Base-by-base conservation (phyloP, 495 filamentous ascomycete genomes). In the Trichoderma asperelloides region DNA sequence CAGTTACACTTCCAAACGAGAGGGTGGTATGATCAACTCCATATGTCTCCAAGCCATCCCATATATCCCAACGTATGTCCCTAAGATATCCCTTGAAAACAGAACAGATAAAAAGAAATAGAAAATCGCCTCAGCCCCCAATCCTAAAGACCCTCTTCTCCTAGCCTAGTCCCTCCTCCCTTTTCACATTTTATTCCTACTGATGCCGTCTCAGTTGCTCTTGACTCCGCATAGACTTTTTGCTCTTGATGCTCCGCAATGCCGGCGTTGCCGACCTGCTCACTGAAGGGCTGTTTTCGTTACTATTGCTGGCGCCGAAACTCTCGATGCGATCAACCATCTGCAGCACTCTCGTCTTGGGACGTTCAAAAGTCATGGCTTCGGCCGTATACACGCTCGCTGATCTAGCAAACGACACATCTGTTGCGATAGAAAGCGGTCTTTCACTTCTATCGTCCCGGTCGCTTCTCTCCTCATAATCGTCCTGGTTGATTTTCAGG, bases 281-380 rank as follows among this genome's bases (percentile, higher is more conserved):
- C 16, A 66, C 69, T 0, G 69, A 68, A 0, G 76, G 75, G 40
- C 77, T 80, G 23, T 43, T 67, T 18, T 78, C 77, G 57, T 73
- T 71, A 51, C 75, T 77, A 68, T 70, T 67, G 21, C 68, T 51
- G 7, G 9, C 11, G 41, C 47, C n/a, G 6, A 21, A 18, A 25
- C 55, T 74, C 72, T 82, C 80, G 47, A 82, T 71, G 64, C 72
- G 78, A 72, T 82, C 74, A 39, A 82, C 79, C 77, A 82, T 80
- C 37, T 76, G 75, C n/a, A 78, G 69, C n/a, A 82, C 80, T 28
- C 76, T 66, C 1, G 77, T 78, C 37, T 72, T 65, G 12, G 77
- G 72, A 68, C 79, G 66, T 69, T 78, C 75, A 62, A 76, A 47
- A 40, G 70, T 68, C 25, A 78, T 71, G 33, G 71, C 72, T 71